These are phyloP conservation scores for Botryotinia globosa DNA, from an alignment of 2,329 filamentous ascomycete genomes.

Conservation along the genomic window DNA sequence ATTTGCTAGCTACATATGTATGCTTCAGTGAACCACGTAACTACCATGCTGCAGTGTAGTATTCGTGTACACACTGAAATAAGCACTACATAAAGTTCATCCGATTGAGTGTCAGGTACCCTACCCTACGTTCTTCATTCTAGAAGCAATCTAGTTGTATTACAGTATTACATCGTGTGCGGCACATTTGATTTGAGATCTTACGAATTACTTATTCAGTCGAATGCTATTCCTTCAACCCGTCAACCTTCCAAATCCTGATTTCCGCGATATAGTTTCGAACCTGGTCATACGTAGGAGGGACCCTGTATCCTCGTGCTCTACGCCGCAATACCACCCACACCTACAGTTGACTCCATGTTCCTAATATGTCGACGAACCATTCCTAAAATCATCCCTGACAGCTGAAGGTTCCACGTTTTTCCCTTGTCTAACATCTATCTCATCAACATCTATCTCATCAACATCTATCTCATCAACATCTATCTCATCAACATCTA, in stretches of 20 bases:
- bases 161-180: slow-evolving; percentile 11
- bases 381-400: background rate
- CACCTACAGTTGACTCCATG: background rate
- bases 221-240: background rate
- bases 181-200: slow-evolving; percentile 18
- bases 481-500: too few species aligned
- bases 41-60: slow-evolving; percentile 19
- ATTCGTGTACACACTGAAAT: slow-evolving; percentile 13
- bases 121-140: slow-evolving; percentile 6
- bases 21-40: slow-evolving; percentile 15
- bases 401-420: slow-evolving; percentile 19
- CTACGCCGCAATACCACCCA: slow-evolving; percentile 14
- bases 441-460: background rate
- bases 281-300: background rate
- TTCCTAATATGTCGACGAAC: background rate
- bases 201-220: background rate
- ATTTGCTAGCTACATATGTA: background rate
- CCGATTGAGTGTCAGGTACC: background rate
- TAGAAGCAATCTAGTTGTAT: slow-evolving; percentile 1
- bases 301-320: slow-evolving; percentile 19
- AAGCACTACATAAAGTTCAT: slow-evolving; percentile 14
- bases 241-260: slow-evolving; percentile 3
- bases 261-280: background rate
- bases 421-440: background rate
- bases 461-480: too few species aligned